Base-by-base conservation (phyloP, 345 rosid genomes). In the Bretschneidera sinensis region DNA sequence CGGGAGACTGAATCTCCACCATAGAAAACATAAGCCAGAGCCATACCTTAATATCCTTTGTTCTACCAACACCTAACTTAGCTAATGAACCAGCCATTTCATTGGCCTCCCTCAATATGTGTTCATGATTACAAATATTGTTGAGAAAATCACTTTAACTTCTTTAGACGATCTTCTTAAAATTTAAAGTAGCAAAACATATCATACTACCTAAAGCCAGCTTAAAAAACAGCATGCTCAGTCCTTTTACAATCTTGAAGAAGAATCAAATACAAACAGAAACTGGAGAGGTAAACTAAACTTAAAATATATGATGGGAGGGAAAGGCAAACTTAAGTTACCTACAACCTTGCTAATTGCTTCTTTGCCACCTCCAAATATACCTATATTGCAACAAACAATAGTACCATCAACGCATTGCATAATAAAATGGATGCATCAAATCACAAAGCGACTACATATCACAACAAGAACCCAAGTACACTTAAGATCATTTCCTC, bases 261-360 rank as follows among this genome's bases (percentile, higher is more conserved):
- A 13, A 54, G 1, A 2, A 24, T 14, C 18, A 28, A 23, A 23
- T 0, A 25, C 24, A 9, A 54, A 54, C 57, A 9, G 34, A 21
- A 20, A 0, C 17, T 3, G 5, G 14, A 53, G 11, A 25, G 24
- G 13, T 8, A 23, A 54, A 5, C 19, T 24, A 54, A 68, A 54
- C 11, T 21, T n/a, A n/a, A n/a, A n/a, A n/a, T n/a, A n/a, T 51
- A 48, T 14, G 17, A 31, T 7, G 56, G 47, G 23, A 49, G n/a
- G 43, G 10, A 20, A 51, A 43, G 17, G 35, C 22, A 43, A 55
- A 59, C 0, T 9, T 19, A 59, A 48, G 16, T 34, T 78, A 92
- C 96, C 95, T 76, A 78, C 79, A 54, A 76, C 67, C 59, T 75
- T 83, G 68, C 76, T 80, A 43, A 80, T 67, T 5, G 74, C 67